Conservation (phyloP, 1,139 yeast genomes). For the Taiozyma sp. region DNA sequence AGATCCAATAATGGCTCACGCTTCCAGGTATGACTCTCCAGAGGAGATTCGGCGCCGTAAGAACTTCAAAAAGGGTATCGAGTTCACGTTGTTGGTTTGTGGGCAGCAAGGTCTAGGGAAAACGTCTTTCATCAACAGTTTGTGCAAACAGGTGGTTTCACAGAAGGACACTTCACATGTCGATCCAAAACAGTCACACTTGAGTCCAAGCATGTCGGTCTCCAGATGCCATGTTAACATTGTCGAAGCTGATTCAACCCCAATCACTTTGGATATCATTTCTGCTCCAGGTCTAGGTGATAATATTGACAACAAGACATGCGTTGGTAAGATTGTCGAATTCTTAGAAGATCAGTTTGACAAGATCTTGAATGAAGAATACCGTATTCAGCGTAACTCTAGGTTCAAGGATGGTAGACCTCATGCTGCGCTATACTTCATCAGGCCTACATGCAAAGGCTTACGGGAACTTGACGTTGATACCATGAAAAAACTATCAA, state of each 20-base stretch:
- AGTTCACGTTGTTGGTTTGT: constrained; percentile 50
- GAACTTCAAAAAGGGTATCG: constrained; percentile 55
- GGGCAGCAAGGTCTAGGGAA: constrained; percentile 63
- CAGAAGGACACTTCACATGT: constrained; percentile 13
- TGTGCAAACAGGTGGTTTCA: constrained; percentile 37
- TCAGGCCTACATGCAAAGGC: constrained; percentile 54
- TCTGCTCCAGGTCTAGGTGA: constrained; percentile 45
- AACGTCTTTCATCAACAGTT: constrained; percentile 55
- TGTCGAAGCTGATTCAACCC: constrained; percentile 35
- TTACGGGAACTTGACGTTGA: constrained; percentile 41
- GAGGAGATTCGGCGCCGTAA: constrained; percentile 52
- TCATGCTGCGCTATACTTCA: constrained; percentile 58
- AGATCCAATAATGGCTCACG: neutral
- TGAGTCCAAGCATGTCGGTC: constrained; percentile 25
- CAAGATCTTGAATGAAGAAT: constrained; percentile 51
- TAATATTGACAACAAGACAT: constrained; percentile 29
- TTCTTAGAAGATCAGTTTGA: constrained; percentile 56
- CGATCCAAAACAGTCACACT: constrained; percentile 22
- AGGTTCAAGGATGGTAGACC: constrained; percentile 53
- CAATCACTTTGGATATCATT: constrained; percentile 36
- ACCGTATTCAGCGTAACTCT: constrained; percentile 53
- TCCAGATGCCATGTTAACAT: constrained; percentile 26
- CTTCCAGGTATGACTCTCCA: constrained; percentile 25
- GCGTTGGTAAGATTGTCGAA: constrained; percentile 38
- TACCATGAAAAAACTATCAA: constrained; percentile 45